These are phyloP conservation scores for Solanum tarijense DNA, from an alignment of 257 asterid species.

Conservation along the genomic window DNA sequence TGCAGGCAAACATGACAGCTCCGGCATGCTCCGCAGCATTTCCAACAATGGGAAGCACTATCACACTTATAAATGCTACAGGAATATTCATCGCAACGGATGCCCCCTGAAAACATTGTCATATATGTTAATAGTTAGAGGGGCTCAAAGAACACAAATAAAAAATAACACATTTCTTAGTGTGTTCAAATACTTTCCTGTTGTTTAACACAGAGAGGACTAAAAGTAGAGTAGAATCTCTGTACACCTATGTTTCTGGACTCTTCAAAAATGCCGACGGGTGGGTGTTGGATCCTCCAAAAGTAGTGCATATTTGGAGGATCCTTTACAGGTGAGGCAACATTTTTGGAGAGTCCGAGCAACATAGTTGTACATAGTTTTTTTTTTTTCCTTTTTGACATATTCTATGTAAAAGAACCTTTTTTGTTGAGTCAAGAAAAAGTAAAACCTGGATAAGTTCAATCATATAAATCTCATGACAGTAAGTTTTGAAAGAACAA, in stretches of 20 bases:
- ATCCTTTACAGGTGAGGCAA: not conserved
- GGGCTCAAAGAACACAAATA: not conserved
- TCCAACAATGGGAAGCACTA: slow-evolving; percentile 77
- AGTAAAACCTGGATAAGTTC: not conserved
- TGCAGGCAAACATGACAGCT: slow-evolving; percentile 75
- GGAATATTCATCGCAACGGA: slow-evolving; percentile 62
- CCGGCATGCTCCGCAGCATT: slow-evolving; percentile 84
- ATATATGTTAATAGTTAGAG: not conserved
- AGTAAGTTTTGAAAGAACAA: not conserved
- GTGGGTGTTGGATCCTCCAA: not conserved
- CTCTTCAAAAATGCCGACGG: not conserved
- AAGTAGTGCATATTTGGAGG: not conserved
- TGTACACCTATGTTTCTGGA: not conserved
- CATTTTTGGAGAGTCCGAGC: not conserved
- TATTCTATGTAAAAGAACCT: not conserved
- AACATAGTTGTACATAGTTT: not conserved
- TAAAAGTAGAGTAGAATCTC: not conserved
- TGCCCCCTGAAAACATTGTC: slow-evolving; percentile 53
- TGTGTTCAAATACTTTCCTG: not conserved
- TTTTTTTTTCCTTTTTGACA: not conserved
- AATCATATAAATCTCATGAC: not conserved
- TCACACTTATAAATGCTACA: slow-evolving; percentile 66
- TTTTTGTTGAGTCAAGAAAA: not conserved
- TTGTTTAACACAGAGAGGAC: not conserved
- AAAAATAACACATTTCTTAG: not conserved